Percentiles rank a stretch among this genome's conserved stretches.
Conservation (phyloP, 2,329 filamentous ascomycete genomes). For the Monilinia fructigena region DNA sequence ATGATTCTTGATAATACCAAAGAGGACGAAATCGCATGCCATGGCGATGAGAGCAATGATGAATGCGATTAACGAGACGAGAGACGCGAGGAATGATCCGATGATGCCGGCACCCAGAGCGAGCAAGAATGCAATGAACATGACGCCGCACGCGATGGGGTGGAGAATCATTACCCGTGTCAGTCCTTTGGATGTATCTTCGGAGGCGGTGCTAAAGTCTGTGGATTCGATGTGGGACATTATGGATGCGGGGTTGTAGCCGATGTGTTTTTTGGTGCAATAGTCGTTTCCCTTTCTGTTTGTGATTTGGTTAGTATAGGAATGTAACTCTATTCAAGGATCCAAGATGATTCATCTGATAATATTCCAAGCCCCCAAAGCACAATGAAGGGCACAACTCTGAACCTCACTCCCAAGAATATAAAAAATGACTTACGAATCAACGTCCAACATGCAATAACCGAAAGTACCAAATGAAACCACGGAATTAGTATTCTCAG, state of each 20-base stretch:
- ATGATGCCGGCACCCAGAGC: slow-evolving; percentile 51
- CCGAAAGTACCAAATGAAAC: slow-evolving; percentile 62
- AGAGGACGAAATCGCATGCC: slow-evolving; percentile 57
- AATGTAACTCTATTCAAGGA: not conserved
- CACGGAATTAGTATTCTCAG: slow-evolving; percentile 39
- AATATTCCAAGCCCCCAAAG: not conserved
- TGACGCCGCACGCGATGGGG: slow-evolving; percentile 56
- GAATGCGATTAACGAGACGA: slow-evolving; percentile 52
- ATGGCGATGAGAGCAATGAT: slow-evolving; percentile 50
- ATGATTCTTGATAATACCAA: slow-evolving; percentile 53
- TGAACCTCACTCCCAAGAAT: too few species aligned
- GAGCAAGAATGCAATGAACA: slow-evolving; percentile 59
- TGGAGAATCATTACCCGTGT: slow-evolving; percentile 62
- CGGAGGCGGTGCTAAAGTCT: slow-evolving; percentile 46
- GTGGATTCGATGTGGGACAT: slow-evolving; percentile 43
- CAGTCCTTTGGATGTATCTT: slow-evolving; percentile 49
- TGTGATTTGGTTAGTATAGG: not conserved
- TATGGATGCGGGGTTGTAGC: slow-evolving; percentile 54
- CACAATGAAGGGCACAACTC: not conserved
- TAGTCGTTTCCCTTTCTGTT: slow-evolving; percentile 43
- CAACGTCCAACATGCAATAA: slow-evolving; percentile 48
- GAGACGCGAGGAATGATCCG: slow-evolving; percentile 52
- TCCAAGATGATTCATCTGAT: not conserved
- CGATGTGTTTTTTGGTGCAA: slow-evolving; percentile 51
- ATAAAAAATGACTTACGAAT: slow-evolving; percentile 32